Percentiles rank a stretch among this genome's conserved stretches.
These are phyloP conservation scores for Bipolaris zeicola DNA, from an alignment of 2,329 filamentous ascomycete genomes.

Conservation along the genomic window DNA sequence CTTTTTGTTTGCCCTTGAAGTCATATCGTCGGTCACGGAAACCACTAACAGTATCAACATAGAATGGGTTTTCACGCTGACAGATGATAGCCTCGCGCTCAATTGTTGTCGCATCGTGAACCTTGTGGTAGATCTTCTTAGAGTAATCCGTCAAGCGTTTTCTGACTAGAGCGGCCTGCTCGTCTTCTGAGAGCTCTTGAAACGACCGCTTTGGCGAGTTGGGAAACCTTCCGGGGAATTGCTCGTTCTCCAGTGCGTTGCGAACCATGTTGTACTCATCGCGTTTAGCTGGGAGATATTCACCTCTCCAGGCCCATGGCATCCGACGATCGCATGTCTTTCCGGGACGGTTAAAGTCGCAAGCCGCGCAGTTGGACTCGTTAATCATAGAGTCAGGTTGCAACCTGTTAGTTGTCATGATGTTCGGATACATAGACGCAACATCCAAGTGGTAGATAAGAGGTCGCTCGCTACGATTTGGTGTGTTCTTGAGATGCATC, in stretches of 20 bases:
- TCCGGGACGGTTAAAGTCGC: slow-evolving; percentile 96
- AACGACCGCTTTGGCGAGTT: slow-evolving; percentile 75
- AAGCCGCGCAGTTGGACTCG: slow-evolving; percentile 94
- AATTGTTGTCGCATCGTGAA: slow-evolving; percentile 91
- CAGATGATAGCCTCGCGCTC: slow-evolving; percentile 97
- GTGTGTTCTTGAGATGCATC: slow-evolving; percentile 75
- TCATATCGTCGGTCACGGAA: slow-evolving; percentile 98
- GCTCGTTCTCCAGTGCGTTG: slow-evolving; percentile 87
- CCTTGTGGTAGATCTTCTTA: slow-evolving; percentile 99
- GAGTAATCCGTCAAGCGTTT: slow-evolving; percentile 92
- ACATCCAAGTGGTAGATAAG: slow-evolving; percentile 98
- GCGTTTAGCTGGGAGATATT: slow-evolving; percentile 92
- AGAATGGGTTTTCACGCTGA: slow-evolving; percentile 97
- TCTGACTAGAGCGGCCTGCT: slow-evolving; percentile 78
- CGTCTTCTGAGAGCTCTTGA: slow-evolving; percentile 78
- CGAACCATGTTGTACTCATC: slow-evolving; percentile 99
- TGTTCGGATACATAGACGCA: slow-evolving; percentile 99
- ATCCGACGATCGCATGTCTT: slow-evolving; percentile 95
- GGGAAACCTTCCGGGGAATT: slow-evolving; percentile 79
- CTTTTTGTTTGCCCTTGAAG: slow-evolving; percentile 97
- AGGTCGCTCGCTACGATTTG: slow-evolving; percentile 82
- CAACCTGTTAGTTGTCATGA: slow-evolving; percentile 98
- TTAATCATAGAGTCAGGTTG: slow-evolving; percentile 99
- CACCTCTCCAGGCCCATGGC: slow-evolving; percentile 98
- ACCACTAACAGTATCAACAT: slow-evolving; percentile 92